These are phyloP conservation scores for Penicillium sp. DNA, from an alignment of 2,329 filamentous ascomycete genomes.

Conservation along the genomic window DNA sequence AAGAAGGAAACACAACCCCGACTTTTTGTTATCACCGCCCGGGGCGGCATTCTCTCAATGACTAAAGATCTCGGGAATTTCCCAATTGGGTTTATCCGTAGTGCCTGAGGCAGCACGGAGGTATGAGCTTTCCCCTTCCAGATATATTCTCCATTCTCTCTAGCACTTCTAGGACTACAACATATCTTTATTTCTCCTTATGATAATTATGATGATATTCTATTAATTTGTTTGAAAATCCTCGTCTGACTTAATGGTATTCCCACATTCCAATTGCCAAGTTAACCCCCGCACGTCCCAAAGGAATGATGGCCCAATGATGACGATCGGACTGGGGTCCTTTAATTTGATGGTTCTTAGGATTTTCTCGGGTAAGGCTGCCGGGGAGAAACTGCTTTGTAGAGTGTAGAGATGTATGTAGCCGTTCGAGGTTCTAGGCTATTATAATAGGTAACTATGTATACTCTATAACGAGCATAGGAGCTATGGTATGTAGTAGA, in stretches of 20 bases:
- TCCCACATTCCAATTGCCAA: background rate
- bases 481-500: background rate
- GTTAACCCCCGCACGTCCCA: background rate
- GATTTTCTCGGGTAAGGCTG: constrained; percentile 9
- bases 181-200: background rate
- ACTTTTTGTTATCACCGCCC: constrained; percentile 15
- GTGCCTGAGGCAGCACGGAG: constrained; percentile 3
- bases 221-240: background rate
- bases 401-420: background rate
- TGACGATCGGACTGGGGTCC: background rate
- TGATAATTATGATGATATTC: background rate
- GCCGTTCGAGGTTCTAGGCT: background rate
- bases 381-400: background rate
- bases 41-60: constrained; percentile 7
- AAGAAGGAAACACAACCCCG: constrained; percentile 18
- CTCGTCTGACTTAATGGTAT: background rate
- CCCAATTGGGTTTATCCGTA: constrained; percentile 19
- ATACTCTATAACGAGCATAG: background rate
- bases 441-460: background rate
- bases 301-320: constrained; percentile 2
- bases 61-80: constrained; percentile 21
- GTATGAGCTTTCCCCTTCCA: background rate
- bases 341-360: background rate
- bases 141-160: background rate
- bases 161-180: background rate